Conservation (phyloP, 306 rosid genomes). For the Castanea crenata region DNA sequence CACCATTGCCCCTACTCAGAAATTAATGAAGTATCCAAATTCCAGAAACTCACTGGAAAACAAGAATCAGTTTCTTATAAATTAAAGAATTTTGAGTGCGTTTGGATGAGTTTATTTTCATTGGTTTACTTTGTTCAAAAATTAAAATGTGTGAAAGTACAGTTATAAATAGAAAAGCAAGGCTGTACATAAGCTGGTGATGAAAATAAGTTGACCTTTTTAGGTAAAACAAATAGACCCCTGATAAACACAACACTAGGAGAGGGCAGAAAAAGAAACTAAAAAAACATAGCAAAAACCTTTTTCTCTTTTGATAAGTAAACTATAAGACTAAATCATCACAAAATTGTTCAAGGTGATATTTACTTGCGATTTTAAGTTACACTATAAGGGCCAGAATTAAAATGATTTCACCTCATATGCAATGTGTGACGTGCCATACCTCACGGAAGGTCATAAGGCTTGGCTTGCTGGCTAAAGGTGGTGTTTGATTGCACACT, state of each 20-base stretch:
- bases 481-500: constrained; percentile 98
- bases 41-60: not conserved
- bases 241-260: no score
- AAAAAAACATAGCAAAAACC: not conserved
- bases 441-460: constrained; percentile 97
- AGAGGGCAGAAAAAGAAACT: no score
- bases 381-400: not conserved
- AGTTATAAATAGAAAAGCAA: no score
- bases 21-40: not conserved
- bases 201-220: no score
- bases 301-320: not conserved
- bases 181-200: no score
- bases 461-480: constrained; percentile 89
- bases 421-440: not conserved
- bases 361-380: constrained; percentile 32
- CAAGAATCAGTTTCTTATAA: not conserved
- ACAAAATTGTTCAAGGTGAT: not conserved
- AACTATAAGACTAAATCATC: no score
- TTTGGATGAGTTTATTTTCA: no score
- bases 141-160: no score
- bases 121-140: no score
- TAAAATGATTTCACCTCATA: not conserved
- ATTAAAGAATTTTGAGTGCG: not conserved
- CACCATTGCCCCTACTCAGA: not conserved
- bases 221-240: no score